Evolutionary conservation across 2,329 filamentous ascomycete genomes (phyloP).

Genomic region (Cercospora beticola): DNA sequence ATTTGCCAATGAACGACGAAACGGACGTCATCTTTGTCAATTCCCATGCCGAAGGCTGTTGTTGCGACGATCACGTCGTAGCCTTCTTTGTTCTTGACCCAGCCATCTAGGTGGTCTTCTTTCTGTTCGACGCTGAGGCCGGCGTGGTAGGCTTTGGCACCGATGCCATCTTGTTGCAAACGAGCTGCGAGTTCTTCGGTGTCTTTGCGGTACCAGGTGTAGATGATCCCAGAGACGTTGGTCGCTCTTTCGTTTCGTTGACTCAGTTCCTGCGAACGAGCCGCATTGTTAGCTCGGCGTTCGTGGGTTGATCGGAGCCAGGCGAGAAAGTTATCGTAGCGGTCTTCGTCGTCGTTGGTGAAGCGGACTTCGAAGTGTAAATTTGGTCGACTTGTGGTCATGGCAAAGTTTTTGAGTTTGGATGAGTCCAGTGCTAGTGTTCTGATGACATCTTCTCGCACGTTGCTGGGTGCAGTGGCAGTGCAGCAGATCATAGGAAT

Average conservation of each 20-base stretch:
- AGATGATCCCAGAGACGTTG: conserved; percentile 74
- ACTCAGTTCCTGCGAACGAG: conserved; percentile 59
- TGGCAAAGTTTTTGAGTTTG: conserved; percentile 72
- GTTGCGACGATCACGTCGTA: conserved; percentile 95
- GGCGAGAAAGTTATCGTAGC: conserved; percentile 69
- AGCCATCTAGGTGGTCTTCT: conserved; percentile 67
- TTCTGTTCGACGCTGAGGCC: conserved; percentile 66
- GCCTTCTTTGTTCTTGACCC: conserved; percentile 70
- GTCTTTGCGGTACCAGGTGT: conserved; percentile 72
- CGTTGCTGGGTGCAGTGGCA: conserved; percentile 79
- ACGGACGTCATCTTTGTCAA: conserved; percentile 91
- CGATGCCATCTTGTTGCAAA: conserved; percentile 67
- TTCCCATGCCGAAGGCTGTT: conserved; percentile 96
- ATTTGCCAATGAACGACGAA: conserved; percentile 95
- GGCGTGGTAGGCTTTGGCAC: conserved; percentile 71
- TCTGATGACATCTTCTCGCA: conserved; percentile 77
- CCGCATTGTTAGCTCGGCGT: conserved; percentile 60
- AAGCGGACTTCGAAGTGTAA: conserved; percentile 89
- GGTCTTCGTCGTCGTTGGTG: conserved; percentile 72
- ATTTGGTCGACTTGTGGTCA: conserved; percentile 80
- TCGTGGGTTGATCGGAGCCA: conserved; percentile 76
- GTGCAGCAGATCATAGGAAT: conserved; percentile 92
- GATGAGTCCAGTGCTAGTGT: conserved; percentile 67
- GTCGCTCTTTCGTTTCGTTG: conserved; percentile 54
- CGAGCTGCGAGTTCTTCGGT: conserved; percentile 69